Conservation (phyloP, 1,139 yeast species). For the Schwanniomyces etchellsii region DNA sequence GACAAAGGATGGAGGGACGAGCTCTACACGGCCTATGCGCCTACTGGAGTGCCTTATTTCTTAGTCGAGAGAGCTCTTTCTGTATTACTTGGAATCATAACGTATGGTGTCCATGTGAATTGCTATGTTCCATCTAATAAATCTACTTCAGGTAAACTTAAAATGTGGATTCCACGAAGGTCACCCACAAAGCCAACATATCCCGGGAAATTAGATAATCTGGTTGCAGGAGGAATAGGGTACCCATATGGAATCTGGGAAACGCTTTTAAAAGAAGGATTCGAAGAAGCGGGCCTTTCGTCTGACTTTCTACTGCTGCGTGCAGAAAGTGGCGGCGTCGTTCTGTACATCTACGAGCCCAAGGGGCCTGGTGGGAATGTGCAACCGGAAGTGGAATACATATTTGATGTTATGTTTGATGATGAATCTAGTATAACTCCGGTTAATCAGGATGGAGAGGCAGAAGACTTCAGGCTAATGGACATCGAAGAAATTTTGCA, state of each 20-base stretch:
- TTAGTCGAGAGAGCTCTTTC: constrained; percentile 76
- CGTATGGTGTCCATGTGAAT: constrained; percentile 84
- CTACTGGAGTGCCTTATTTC: constrained; percentile 52
- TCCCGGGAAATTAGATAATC: constrained; percentile 88
- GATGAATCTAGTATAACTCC: constrained; percentile 47
- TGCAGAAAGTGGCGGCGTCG: constrained; percentile 53
- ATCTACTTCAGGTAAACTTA: constrained; percentile 37
- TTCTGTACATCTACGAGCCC: constrained; percentile 57
- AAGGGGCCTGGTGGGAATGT: constrained; percentile 45
- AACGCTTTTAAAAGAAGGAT: constrained; percentile 79
- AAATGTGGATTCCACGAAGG: constrained; percentile 84
- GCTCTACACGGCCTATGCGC: constrained; percentile 64
- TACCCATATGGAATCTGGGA: constrained; percentile 71
- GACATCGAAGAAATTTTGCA: constrained; percentile 48
- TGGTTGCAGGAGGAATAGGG: constrained; percentile 93
- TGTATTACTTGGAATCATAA: constrained; percentile 74
- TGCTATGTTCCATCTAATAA: constrained; percentile 55
- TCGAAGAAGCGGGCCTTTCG: constrained; percentile 84
- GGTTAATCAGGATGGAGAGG: constrained; percentile 80
- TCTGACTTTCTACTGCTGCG: constrained; percentile 42
- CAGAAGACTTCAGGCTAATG: constrained; percentile 65
- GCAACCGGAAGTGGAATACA: constrained; percentile 86
- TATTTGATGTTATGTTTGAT: constrained; percentile 65
- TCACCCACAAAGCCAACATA: constrained; percentile 74
- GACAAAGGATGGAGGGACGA: constrained; percentile 84